These are phyloP conservation scores for Myriosclerotinia duriaeana DNA, from an alignment of 2,329 filamentous ascomycete genomes.

Conservation along the genomic window DNA sequence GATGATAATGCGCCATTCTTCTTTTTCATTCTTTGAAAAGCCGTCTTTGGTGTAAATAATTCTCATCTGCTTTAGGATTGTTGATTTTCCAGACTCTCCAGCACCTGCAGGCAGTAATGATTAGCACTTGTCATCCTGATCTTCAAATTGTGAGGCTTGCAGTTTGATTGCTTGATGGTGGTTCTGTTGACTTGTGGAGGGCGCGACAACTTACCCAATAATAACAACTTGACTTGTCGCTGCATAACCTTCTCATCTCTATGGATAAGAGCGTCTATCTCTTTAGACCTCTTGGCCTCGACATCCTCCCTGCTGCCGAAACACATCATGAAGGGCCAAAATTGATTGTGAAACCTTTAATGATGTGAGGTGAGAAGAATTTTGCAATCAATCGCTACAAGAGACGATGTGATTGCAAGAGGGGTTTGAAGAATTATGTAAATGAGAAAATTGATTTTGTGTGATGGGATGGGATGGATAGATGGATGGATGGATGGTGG, in stretches of 20 bases:
- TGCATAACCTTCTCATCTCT: conserved; percentile 84
- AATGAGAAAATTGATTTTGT: neutral
- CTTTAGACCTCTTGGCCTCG: conserved; percentile 59
- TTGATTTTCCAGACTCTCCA: conserved; percentile 94
- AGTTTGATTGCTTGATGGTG: neutral
- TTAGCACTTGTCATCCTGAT: conserved; percentile 27
- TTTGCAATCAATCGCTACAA: too few relatives aligned
- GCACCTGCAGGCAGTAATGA: conserved; percentile 62
- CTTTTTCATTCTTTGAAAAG: conserved; percentile 83
- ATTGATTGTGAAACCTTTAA: neutral
- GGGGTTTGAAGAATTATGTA: neutral
- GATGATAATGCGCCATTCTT: conserved; percentile 92
- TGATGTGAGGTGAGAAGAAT: neutral
- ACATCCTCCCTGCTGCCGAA: conserved; percentile 54
- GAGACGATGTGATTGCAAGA: neutral
- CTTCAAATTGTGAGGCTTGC: neutral
- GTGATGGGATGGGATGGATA: neutral
- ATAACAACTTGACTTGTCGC: conserved; percentile 87
- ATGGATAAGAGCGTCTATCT: conserved; percentile 83
- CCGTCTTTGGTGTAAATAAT: conserved; percentile 86
- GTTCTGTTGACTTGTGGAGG: conserved; percentile 23
- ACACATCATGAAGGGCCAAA: conserved; percentile 53
- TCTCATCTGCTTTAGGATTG: conserved; percentile 98
- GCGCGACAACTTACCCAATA: conserved; percentile 67
- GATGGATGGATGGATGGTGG: too few relatives aligned